A percentile compares a stretch with the other conserved stretches of the same genome.
Evolutionary conservation across 176 grass and related monocot genomes (phyloP).

Genomic region (Pharus latifolius): DNA sequence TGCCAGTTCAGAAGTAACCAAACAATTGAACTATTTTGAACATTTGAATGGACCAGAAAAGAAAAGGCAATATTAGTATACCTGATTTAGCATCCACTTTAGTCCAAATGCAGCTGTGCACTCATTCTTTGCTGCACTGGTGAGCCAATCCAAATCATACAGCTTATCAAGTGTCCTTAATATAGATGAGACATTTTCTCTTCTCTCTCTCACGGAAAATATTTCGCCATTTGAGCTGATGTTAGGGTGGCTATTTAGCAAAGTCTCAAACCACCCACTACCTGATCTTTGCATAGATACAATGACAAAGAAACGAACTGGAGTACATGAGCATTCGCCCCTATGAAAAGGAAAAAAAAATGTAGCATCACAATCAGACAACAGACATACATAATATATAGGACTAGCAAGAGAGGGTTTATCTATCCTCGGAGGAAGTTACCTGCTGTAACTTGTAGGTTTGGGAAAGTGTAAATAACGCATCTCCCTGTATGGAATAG

Average conservation of each 20-base stretch:
- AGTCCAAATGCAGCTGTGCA: conserved; percentile 84
- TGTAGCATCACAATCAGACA: not conserved
- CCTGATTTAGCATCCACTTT: conserved; percentile 99
- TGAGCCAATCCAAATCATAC: conserved; percentile 75
- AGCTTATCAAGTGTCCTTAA: conserved; percentile 54
- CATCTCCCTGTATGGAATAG: conserved; percentile 29
- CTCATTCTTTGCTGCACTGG: conserved; percentile 80
- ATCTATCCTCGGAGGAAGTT: not conserved
- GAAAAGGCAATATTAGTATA: not conserved
- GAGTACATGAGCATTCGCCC: conserved; percentile 55
- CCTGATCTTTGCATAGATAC: conserved; percentile 96
- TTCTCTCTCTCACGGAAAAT: conserved; percentile 46
- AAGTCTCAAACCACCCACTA: conserved; percentile 93
- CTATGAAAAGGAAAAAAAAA: conserved; percentile 9
- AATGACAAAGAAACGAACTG: conserved; percentile 71
- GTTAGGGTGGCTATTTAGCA: conserved; percentile 94
- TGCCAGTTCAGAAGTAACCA: not conserved
- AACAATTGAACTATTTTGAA: not conserved
- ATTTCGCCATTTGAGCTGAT: conserved; percentile 92
- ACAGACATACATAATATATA: not conserved
- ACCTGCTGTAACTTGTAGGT: conserved; percentile 67
- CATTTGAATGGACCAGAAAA: not conserved
- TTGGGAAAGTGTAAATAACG: conserved; percentile 63
- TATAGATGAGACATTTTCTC: conserved; percentile 44
- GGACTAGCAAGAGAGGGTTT: not conserved